A percentile compares a stretch with the other conserved stretches of the same genome.
phyloP scores from a whole-genome alignment of 768 basidiomycete genomes.

The Cystofilobasidium capitatum region DNA sequence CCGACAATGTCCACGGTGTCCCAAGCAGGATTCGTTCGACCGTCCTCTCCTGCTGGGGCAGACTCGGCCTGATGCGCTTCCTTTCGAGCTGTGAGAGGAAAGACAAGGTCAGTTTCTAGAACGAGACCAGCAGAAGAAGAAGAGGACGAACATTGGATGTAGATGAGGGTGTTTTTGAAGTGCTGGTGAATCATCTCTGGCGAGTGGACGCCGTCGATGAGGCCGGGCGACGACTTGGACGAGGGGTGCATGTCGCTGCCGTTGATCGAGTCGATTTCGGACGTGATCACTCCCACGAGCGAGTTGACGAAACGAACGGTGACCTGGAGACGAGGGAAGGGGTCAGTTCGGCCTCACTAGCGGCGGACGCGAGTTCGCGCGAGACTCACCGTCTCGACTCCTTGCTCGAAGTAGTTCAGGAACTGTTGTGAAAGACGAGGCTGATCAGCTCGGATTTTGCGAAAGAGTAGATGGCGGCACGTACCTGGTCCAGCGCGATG shows the following conservation, averaged over 20 bases:
- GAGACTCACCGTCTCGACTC: slow-evolving; percentile 70
- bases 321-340: slow-evolving; percentile 46
- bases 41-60: neutral
- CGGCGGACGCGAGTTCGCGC: neutral
- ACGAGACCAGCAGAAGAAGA: neutral
- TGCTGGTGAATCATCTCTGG: slow-evolving; percentile 87
- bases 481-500: slow-evolving; percentile 73
- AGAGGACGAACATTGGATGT: slow-evolving; percentile 51
- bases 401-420: slow-evolving; percentile 88
- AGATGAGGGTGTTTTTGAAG: slow-evolving; percentile 78
- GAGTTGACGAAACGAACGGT: slow-evolving; percentile 95
- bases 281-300: slow-evolving; percentile 87
- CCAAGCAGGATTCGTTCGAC: slow-evolving; percentile 8
- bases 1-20: slow-evolving; percentile 26
- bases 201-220: slow-evolving; percentile 83
- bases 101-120: neutral
- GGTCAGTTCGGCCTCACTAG: neutral
- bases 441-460: neutral
- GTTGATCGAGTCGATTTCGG: slow-evolving; percentile 82
- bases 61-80: slow-evolving; percentile 4
- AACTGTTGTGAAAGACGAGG: slow-evolving; percentile 42
- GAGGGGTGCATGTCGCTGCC: slow-evolving; percentile 81
- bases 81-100: slow-evolving; percentile 13
- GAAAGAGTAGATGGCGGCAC: neutral
- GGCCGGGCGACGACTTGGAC: slow-evolving; percentile 65